phyloP scores from a whole-genome alignment of 139 green algal genomes.

The Spirogloea muscicola region DNA sequence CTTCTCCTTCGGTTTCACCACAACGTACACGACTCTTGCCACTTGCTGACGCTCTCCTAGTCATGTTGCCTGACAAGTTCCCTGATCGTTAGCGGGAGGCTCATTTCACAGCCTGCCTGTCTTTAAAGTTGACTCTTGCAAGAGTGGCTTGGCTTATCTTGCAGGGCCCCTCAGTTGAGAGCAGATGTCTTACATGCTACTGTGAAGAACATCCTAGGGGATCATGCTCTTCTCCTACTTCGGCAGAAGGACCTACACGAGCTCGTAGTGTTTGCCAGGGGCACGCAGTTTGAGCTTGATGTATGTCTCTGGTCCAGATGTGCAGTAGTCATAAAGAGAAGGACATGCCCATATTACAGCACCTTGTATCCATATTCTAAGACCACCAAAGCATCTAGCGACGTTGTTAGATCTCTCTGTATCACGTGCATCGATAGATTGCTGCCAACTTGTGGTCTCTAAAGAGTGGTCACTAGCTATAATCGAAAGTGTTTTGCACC shows the following conservation, averaged over 20 bases:
- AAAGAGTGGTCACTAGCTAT: too few species aligned
- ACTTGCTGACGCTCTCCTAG: not conserved
- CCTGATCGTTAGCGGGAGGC: not conserved
- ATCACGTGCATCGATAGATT: not conserved
- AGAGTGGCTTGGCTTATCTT: not conserved
- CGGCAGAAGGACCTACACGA: slow-evolving; percentile 26
- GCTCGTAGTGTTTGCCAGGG: slow-evolving; percentile 45
- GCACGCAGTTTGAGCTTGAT: slow-evolving; percentile 44
- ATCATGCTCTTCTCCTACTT: slow-evolving; percentile 31
- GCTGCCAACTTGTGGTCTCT: too few species aligned
- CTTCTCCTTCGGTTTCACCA: slow-evolving; percentile 48
- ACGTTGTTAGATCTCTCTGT: not conserved
- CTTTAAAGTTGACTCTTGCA: not conserved
- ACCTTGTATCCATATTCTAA: not conserved
- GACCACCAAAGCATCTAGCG: not conserved
- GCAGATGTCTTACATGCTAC: slow-evolving; percentile 45
- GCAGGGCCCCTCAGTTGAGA: slow-evolving; percentile 31
- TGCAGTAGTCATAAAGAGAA: not conserved
- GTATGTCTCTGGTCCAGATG: not conserved
- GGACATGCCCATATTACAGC: not conserved
- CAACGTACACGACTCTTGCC: not conserved
- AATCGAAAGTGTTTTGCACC: too few species aligned
- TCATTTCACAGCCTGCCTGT: not conserved
- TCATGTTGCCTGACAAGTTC: not conserved
- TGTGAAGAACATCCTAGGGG: slow-evolving; percentile 43